phyloP scores from a whole-genome alignment of 441 rosid species.

The Omphalea diandra region DNA sequence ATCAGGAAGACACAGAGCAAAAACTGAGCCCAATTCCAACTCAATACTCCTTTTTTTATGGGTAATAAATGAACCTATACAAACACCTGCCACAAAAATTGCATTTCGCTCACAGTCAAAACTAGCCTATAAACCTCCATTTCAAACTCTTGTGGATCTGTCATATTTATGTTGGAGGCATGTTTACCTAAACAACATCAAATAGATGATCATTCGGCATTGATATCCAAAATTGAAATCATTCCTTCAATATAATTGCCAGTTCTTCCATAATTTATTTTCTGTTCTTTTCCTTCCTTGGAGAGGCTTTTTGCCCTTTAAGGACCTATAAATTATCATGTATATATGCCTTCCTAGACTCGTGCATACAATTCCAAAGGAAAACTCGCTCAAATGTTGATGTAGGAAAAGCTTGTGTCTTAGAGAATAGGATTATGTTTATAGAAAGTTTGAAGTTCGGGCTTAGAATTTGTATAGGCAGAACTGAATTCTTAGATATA shows the following conservation, averaged over 20 bases:
- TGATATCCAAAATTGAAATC: background rate
- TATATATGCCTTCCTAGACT: background rate
- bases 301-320: background rate
- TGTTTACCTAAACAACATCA: background rate
- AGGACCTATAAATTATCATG: background rate
- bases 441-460: no score
- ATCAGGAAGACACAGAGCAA: no score
- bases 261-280: background rate
- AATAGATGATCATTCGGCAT: background rate
- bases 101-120: background rate
- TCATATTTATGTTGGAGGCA: background rate
- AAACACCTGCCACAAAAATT: background rate
- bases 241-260: background rate
- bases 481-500: no score
- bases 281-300: background rate
- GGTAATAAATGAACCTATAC: background rate
- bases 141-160: background rate
- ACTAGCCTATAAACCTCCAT: background rate
- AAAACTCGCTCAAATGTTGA: background rate
- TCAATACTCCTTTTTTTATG: no score
- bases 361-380: background rate
- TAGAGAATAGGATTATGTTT: no score
- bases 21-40: no score
- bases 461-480: no score
- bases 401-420: no score